Evolutionary conservation across 495 filamentous ascomycete species (phyloP), one percentile per base, ranked within the genome.

Genomic region (Cudoniella acicularis): DNA sequence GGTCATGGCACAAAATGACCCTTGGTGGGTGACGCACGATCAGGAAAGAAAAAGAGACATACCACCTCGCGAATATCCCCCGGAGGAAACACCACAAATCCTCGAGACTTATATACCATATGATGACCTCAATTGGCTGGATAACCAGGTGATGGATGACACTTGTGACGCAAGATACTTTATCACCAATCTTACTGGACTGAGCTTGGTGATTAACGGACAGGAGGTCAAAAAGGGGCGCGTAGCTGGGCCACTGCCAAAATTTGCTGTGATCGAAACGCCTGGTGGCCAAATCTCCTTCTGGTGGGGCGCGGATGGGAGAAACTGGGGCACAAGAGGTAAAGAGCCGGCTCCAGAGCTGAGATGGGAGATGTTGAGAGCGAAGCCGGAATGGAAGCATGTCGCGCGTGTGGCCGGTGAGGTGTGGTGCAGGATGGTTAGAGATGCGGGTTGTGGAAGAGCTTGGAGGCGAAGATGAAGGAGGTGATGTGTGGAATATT

Each of bases 231-330:
- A 36, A 52, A 54, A 58, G 24, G 65, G 62, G 3, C 24, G 49
- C 0, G 43, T 60, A 48, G 65, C 65, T 23, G 65, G 65, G 2
- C 65, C 65, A 18, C 26, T 67, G 26, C 65, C 65, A 8, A 36
- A 9, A 2, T 67, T 67, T 60, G 65, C 65, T 2, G 47, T 67
- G 13, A 64, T 67, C n/a, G 52, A 64, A 46, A 56, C 50, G 21
- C 65, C 62, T 13, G 62, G 62, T n/a, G 52, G 46, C 13, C 62
- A 64, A 25, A 24, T 63, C 17, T 52, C 52, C 25, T 64, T 64
- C 30, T 67, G 62, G 65, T 63, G 40, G 40, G 65, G 65, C 11
- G 10, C 21, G 1, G 30, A 21, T 9, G 65, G 65, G 10, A 56
- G 65, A 46, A 45, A 57, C 45, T 57, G 49, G 43, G 45, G 51